Conservation (phyloP, 2,329 filamentous ascomycete genomes). For the Lachnellula subtilissima region DNA sequence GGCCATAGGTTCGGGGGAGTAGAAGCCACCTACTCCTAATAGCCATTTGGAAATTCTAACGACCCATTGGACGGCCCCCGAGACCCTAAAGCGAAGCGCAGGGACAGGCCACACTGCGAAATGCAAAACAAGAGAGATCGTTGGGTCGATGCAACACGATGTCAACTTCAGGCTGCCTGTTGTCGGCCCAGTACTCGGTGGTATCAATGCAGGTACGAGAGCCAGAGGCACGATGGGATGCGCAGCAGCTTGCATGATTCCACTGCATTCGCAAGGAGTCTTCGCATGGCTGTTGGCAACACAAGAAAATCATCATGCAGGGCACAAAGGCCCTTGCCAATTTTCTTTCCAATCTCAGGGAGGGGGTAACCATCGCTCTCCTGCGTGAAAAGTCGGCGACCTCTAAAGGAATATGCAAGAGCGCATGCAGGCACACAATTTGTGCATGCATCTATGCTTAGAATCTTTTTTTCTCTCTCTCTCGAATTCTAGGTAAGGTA, state of each 20-base stretch:
- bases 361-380: not conserved
- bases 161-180: not conserved
- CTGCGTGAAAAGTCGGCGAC: not conserved
- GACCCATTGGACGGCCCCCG: too few relatives aligned
- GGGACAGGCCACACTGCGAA: not conserved
- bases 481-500: not conserved
- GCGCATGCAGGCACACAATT: not conserved
- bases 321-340: not conserved
- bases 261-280: not conserved
- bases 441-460: constrained; percentile 5
- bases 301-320: not conserved
- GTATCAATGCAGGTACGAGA: constrained; percentile 3
- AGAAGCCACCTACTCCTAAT: not conserved
- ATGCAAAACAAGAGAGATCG: not conserved
- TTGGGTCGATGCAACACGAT: not conserved
- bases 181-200: not conserved
- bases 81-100: not conserved
- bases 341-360: not conserved
- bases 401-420: not conserved
- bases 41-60: too few relatives aligned
- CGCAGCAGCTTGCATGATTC: not conserved
- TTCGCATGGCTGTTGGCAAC: not conserved
- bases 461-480: not conserved
- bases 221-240: not conserved
- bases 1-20: not conserved